Evolutionary conservation across 202 grass and related monocot genomes (phyloP).

Genomic region (Hordeum pubiflorum): DNA sequence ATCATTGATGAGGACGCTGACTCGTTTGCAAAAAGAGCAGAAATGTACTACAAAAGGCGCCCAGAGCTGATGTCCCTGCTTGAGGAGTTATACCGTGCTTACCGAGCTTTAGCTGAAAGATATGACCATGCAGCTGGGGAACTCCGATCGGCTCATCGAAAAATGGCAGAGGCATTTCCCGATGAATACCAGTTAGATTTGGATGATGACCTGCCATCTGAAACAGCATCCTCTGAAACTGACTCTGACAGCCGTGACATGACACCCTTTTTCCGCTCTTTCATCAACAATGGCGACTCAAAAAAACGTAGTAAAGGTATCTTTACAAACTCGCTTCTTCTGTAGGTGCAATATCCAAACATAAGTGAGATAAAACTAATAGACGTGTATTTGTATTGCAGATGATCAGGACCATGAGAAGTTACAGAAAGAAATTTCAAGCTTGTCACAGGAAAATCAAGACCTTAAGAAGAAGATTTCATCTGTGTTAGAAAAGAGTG

Average conservation of each 20-base stretch:
- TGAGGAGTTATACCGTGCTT: constrained; percentile 92
- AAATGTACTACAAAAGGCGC: constrained; percentile 93
- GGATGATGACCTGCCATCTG: constrained; percentile 62
- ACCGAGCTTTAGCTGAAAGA: constrained; percentile 87
- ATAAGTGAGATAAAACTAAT: constrained; percentile 16
- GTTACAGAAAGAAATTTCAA: constrained; percentile 78
- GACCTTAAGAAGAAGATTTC: constrained; percentile 66
- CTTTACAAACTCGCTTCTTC: constrained; percentile 7
- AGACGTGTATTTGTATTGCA: not conserved
- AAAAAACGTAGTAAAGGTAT: constrained; percentile 57
- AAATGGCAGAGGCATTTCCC: constrained; percentile 92
- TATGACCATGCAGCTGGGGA: constrained; percentile 86
- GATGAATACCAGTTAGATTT: constrained; percentile 63
- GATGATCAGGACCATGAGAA: constrained; percentile 64
- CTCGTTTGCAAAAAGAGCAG: constrained; percentile 87
- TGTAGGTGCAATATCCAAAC: not conserved
- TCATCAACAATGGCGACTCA: constrained; percentile 48
- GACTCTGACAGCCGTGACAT: constrained; percentile 40
- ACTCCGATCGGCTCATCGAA: constrained; percentile 69
- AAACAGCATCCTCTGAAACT: constrained; percentile 39
- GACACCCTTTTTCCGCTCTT: constrained; percentile 45
- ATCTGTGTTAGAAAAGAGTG: constrained; percentile 47
- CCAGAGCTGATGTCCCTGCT: constrained; percentile 88
- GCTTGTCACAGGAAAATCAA: constrained; percentile 75
- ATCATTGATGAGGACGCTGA: constrained; percentile 95